Evolutionary conservation across 1,284 basidiomycete species (phyloP), one percentile per base, ranked within the genome.

Genomic region (Inonotus hispidus): DNA sequence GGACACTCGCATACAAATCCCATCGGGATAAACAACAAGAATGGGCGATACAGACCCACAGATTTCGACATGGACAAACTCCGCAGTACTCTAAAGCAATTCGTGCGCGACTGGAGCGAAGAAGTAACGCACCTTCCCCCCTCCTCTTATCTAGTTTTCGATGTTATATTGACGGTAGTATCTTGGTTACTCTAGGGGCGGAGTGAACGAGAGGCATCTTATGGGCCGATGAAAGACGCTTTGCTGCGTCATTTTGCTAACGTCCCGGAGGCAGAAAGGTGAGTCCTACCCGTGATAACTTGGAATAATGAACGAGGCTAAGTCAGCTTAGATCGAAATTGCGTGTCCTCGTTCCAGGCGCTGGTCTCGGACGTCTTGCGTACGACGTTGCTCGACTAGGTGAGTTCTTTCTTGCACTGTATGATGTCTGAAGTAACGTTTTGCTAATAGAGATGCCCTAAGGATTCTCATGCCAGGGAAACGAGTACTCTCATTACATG

Each of bases 401-500:
- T 91, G 63, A 53, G 76, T 64, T n/a, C 50, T 19, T 7, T 38
- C 39, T 16, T 21, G 25, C 13, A 19, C 29, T 56, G 27, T n/a
- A 5, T 2, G 45, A 16, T 25, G n/a, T 35, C 27, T 47, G 43
- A 52, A 45, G 39, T 35, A 41, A 39, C 32, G 27, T 32, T 35
- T 55, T 55, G 29, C 43, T 60, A 35, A 58, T 39, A 49, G 56
- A 39, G 32, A 27, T 19, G n/a, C 29, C 4, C 29, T 25, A 67
- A 93, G 93, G 92, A 8, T 95, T 94, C 67, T 75, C 88, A 3
- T 90, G 88, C 61, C 92, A 95, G 72, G 94, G 90, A 8, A 97
- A 96, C 71, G 95, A 97, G 72, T 96, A 95, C 71, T 94, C 91
- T 37, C 90, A 94, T 65, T 94, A 92, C 74, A 96, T 95, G 93